Conservation (phyloP, 768 basidiomycete genomes). For the Pilatotrama ljubarskyi region DNA sequence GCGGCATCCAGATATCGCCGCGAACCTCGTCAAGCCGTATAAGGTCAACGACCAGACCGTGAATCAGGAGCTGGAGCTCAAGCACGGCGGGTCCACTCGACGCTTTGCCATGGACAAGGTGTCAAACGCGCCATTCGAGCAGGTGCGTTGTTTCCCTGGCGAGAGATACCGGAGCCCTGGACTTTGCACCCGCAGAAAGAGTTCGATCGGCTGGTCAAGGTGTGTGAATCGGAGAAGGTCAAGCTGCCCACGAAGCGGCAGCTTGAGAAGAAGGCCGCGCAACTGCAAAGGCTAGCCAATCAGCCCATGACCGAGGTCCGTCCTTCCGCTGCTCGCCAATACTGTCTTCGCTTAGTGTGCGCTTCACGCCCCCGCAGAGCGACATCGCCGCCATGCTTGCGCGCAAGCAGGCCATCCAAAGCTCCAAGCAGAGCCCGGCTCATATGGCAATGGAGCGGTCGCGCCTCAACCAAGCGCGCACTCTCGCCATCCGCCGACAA, state of each 20-base stretch:
- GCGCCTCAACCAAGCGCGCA: slow-evolving; percentile 67
- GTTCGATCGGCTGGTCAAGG: slow-evolving; percentile 57
- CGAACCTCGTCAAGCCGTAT: slow-evolving; percentile 63
- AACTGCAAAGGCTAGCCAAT: slow-evolving; percentile 57
- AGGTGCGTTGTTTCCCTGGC: slow-evolving; percentile 45
- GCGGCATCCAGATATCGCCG: slow-evolving; percentile 46
- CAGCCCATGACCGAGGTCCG: slow-evolving; percentile 80
- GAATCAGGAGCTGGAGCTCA: slow-evolving; percentile 70
- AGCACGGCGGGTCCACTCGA: slow-evolving; percentile 68
- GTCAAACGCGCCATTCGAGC: slow-evolving; percentile 67
- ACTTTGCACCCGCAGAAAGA: slow-evolving; percentile 56
- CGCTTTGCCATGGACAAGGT: slow-evolving; percentile 81
- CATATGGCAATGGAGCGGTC: slow-evolving; percentile 57
- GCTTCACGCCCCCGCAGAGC: slow-evolving; percentile 46
- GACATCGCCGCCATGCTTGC: slow-evolving; percentile 81
- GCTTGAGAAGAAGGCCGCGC: slow-evolving; percentile 63
- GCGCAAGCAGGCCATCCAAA: slow-evolving; percentile 50
- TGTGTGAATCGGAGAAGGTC: slow-evolving; percentile 50
- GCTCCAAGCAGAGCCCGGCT: slow-evolving; percentile 35
- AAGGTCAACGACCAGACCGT: slow-evolving; percentile 64
- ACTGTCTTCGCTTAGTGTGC: not conserved
- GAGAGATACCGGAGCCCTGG: not conserved
- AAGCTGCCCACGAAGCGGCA: slow-evolving; percentile 67
- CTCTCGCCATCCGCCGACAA: slow-evolving; percentile 71
- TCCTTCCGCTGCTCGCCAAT: not conserved